phyloP scores from a whole-genome alignment of 1,139 yeast species.

The Taphrina pruni region DNA sequence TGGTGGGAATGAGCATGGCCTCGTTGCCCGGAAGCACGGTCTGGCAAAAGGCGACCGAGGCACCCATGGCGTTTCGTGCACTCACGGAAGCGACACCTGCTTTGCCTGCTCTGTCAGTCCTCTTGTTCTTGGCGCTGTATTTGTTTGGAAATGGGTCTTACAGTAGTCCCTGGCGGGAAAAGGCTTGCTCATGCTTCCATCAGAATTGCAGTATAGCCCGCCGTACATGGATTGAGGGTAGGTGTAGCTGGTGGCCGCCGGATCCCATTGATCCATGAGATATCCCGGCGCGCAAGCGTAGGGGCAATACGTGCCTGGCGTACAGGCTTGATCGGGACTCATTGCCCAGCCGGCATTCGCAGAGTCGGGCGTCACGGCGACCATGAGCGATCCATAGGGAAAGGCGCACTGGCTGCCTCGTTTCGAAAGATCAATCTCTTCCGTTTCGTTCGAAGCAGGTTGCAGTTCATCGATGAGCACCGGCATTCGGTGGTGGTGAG shows the following conservation, averaged over 20 bases:
- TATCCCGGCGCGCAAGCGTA: constrained; percentile 95
- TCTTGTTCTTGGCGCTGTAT: neutral
- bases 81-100: constrained; percentile 76
- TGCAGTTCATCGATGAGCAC: constrained; percentile 5
- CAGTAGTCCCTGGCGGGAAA: constrained; percentile 67
- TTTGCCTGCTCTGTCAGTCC: constrained; percentile 15
- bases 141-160: constrained; percentile 49
- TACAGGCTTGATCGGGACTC: constrained; percentile 77
- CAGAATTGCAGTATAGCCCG: constrained; percentile 74
- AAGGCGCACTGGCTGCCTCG: constrained; percentile 52
- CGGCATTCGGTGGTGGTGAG: constrained; percentile 19
- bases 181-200: constrained; percentile 72
- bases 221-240: constrained; percentile 70
- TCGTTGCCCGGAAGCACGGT: constrained; percentile 93
- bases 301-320: constrained; percentile 91
- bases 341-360: constrained; percentile 74
- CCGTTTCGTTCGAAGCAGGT: constrained; percentile 21
- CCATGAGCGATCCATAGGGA: constrained; percentile 70
- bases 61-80: constrained; percentile 51
- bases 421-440: constrained; percentile 14
- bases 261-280: constrained; percentile 97
- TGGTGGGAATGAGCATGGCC: constrained; percentile 88
- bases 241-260: constrained; percentile 79
- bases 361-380: constrained; percentile 62
- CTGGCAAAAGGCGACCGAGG: constrained; percentile 78